phyloP scores from a whole-genome alignment of 345 rosid genomes.

The Syzygium grande region DNA sequence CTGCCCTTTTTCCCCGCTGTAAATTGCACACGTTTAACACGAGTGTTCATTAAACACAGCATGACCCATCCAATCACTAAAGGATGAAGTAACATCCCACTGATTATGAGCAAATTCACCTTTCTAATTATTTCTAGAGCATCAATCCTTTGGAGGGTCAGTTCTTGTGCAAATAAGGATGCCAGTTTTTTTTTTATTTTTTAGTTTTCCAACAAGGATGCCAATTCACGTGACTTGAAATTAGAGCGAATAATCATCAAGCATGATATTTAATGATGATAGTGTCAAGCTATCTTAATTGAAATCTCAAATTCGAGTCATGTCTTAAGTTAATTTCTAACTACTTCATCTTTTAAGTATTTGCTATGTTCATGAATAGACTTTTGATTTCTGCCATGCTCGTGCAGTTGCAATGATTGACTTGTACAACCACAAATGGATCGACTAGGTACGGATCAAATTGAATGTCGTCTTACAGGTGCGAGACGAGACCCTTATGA shows the following conservation, averaged over 20 bases:
- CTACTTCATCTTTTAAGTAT: neutral
- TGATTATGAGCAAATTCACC: neutral
- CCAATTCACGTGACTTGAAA: neutral
- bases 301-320: neutral
- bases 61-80: neutral
- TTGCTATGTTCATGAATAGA: neutral
- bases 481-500: neutral
- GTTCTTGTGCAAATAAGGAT: no score
- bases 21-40: neutral
- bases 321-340: neutral
- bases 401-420: neutral
- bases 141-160: neutral
- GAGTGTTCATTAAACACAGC: neutral
- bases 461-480: neutral
- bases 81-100: neutral
- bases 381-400: neutral
- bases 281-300: neutral
- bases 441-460: neutral
- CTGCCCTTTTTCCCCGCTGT: neutral
- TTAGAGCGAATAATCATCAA: neutral
- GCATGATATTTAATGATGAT: neutral
- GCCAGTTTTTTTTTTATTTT: neutral
- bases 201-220: neutral
- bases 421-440: neutral
- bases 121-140: neutral